These are phyloP conservation scores for Kuraishia piskuri DNA, from an alignment of 805 yeast genomes.

Conservation along the genomic window DNA sequence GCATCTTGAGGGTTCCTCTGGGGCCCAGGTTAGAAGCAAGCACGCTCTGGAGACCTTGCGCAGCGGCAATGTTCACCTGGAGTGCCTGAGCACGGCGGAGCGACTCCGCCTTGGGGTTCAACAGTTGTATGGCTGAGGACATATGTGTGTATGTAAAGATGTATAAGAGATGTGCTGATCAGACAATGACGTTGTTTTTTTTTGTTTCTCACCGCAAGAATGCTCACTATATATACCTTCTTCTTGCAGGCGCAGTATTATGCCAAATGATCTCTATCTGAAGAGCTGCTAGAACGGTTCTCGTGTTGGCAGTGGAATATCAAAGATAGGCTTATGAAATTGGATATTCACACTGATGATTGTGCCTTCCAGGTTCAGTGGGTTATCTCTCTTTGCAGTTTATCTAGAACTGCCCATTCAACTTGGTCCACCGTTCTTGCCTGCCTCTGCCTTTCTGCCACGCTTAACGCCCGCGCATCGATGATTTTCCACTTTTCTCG, in stretches of 20 bases:
- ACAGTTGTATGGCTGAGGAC: conserved; percentile 71
- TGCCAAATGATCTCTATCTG: background rate
- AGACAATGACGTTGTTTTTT: background rate
- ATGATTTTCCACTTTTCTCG: background rate
- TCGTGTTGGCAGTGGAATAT: too few relatives aligned
- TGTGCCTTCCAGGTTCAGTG: background rate
- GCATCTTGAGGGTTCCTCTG: conserved; percentile 91
- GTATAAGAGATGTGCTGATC: background rate
- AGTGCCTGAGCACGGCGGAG: conserved; percentile 90
- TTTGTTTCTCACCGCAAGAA: background rate
- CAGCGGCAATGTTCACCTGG: conserved; percentile 91
- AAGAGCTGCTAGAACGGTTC: too few relatives aligned
- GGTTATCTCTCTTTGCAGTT: too few relatives aligned
- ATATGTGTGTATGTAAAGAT: conserved; percentile 14
- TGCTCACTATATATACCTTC: background rate
- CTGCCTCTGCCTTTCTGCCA: background rate
- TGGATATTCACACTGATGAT: too few relatives aligned
- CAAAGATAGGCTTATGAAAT: too few relatives aligned
- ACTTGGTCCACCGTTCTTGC: background rate
- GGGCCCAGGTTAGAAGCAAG: conserved; percentile 92
- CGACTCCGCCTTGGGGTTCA: conserved; percentile 98
- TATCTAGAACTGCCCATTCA: too few relatives aligned
- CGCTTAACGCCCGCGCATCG: background rate
- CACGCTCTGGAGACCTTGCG: conserved; percentile 93
- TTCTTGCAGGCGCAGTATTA: background rate